A percentile compares a stretch with the other conserved stretches of the same genome.
Evolutionary conservation across 2,329 filamentous ascomycete species (phyloP).

Genomic region (Colletotrichum sp.): DNA sequence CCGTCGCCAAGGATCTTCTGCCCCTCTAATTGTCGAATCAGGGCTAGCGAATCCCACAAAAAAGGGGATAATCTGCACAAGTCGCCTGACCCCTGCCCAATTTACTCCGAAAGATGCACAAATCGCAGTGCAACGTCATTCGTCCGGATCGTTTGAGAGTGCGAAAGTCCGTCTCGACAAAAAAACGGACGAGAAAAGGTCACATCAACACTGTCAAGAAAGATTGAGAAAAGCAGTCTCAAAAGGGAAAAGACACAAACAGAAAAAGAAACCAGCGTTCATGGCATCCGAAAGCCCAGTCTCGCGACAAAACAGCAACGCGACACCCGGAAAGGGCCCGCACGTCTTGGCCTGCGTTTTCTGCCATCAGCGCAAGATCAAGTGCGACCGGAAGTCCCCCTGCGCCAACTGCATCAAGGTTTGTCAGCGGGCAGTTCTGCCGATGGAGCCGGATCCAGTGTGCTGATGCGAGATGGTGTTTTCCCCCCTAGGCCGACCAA

Average conservation of each 20-base stretch:
- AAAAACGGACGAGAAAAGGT: background rate
- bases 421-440: background rate
- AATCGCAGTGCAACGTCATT: background rate
- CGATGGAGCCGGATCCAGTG: constrained; percentile 23
- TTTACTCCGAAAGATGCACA: background rate
- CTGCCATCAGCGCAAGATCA: constrained; percentile 67
- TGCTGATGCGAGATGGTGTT: constrained; percentile 57
- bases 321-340: background rate
- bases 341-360: constrained; percentile 48
- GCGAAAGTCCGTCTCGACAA: background rate
- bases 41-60: background rate
- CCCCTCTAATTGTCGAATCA: background rate
- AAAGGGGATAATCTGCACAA: background rate
- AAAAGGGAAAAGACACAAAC: background rate
- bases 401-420: constrained; percentile 53
- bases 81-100: background rate
- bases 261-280: background rate
- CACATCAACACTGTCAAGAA: background rate
- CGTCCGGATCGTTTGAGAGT: background rate
- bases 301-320: background rate
- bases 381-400: constrained; percentile 63
- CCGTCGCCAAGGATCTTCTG: background rate
- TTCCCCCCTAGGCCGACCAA: constrained; percentile 11
- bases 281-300: constrained; percentile 10
- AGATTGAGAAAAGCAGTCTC: background rate